Evolutionary conservation across 2,329 filamentous ascomycete species (phyloP), one percentile per base, ranked within the genome.

Genomic region (Aspergillus sp.): DNA sequence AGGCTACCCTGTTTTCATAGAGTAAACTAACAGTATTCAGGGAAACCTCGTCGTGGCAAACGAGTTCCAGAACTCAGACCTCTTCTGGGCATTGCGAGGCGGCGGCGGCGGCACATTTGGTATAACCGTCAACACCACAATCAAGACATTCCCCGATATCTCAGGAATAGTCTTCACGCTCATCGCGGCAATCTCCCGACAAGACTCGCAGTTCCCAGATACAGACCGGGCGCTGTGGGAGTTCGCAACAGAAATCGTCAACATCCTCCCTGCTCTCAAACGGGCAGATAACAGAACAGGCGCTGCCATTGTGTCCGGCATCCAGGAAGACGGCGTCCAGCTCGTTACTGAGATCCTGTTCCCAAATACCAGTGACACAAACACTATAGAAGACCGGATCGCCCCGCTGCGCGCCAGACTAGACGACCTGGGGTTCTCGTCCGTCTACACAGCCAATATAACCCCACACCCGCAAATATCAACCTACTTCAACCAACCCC

Each of bases 51-150:
- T 51, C 4, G n/a, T 51, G 3, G 63, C 57, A 47, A 65, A 65
- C 18, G 54, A 57, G 9, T 59, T 50, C 38, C 61, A 64, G 34
- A 65, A 64, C 42, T 13, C 22, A 22, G 63, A 65, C n/a, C 62
- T 65, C 17, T 65, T 64, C 54, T 64, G 61, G 62, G 62, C 63
- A 4, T 39, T 64, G 13, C 57, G 62, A 12, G 62, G 62, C 26
- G 62, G 59, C 3, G 62, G 62, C 8, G 62, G 62, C 24, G 62
- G 62, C 15, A 60, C 62, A 8, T 66, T 61, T 24, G 61, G 62
- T 15, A 59, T 65, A 3, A 54, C 60, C 4, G 36, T 59, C 36
- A 58, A 63, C 47, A 59, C 53, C 48, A 59, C 63, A 4, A 49
- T 49, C 5, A 18, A 34, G n/a, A 22, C 34, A 8, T 49, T 38